Percentiles rank a stretch among this genome's conserved stretches.
phyloP scores from a whole-genome alignment of 345 rosid genomes.

The Boechera stricta region DNA sequence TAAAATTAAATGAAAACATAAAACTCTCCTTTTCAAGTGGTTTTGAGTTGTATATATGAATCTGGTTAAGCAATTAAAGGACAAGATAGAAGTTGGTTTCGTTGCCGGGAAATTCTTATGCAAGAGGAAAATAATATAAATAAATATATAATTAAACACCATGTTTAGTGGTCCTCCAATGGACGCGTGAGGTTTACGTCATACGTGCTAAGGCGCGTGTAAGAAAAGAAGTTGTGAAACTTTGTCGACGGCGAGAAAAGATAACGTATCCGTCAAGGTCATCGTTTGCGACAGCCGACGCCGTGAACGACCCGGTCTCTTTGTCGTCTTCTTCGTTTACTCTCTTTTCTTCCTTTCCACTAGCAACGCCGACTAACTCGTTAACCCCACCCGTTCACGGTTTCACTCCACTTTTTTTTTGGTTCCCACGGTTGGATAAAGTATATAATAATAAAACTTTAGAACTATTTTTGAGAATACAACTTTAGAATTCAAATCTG shows the following conservation, averaged over 20 bases:
- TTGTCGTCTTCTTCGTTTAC: constrained; percentile 19
- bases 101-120: constrained; percentile 43
- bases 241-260: constrained; percentile 23
- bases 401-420: not conserved
- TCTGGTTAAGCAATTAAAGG: constrained; percentile 47
- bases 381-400: constrained; percentile 1
- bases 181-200: constrained; percentile 1
- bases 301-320: constrained; percentile 44
- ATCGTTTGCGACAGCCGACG: constrained; percentile 41
- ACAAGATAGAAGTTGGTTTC: constrained; percentile 47
- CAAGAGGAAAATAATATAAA: not conserved
- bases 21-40: constrained; percentile 24
- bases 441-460: not conserved
- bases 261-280: constrained; percentile 46
- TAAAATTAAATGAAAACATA: constrained; percentile 10
- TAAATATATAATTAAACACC: not conserved
- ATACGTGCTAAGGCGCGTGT: constrained; percentile 21
- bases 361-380: constrained; percentile 24
- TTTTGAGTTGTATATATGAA: constrained; percentile 26
- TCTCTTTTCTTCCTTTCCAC: constrained; percentile 23
- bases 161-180: constrained; percentile 29
- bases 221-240: constrained; percentile 3
- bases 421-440: too few relatives aligned
- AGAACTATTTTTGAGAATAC: not conserved
- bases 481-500: constrained; percentile 8